These are phyloP conservation scores for Claviceps fusiformis DNA, from an alignment of 2,329 filamentous ascomycete genomes.

Conservation along the genomic window DNA sequence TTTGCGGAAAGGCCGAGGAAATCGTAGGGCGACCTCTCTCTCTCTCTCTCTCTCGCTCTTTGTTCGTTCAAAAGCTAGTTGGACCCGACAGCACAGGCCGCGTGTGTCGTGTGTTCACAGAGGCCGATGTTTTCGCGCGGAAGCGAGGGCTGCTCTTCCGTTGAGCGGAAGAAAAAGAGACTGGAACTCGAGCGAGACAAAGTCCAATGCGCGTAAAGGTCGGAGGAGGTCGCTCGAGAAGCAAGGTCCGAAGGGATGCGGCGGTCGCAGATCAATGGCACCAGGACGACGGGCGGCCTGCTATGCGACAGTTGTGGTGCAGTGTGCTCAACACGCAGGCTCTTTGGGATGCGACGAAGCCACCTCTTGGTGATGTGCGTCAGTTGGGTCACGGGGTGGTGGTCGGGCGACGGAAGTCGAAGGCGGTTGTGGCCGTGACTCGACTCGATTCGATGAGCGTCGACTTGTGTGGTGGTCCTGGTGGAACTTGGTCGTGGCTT, in stretches of 20 bases:
- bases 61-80: background rate
- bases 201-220: background rate
- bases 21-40: background rate
- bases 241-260: no score
- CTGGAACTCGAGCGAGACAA: background rate
- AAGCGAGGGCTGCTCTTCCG: background rate
- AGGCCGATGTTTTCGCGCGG: background rate
- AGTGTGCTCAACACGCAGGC: conserved; percentile 1
- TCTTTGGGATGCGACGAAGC: background rate
- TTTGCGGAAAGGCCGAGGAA: background rate
- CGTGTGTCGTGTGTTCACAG: background rate
- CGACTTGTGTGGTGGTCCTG: background rate
- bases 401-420: background rate
- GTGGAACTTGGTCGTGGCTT: background rate
- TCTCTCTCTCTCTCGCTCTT: background rate
- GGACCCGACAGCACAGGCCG: background rate
- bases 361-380: background rate
- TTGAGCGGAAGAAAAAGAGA: background rate
- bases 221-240: background rate
- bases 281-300: background rate
- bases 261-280: background rate
- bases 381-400: background rate
- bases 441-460: background rate
- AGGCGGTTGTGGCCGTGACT: background rate
- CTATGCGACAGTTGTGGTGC: conserved; percentile 2